Percentiles rank a stretch among this genome's conserved stretches.
phyloP scores from a whole-genome alignment of 2,329 filamentous ascomycete genomes.

The Arthroderma sp. region DNA sequence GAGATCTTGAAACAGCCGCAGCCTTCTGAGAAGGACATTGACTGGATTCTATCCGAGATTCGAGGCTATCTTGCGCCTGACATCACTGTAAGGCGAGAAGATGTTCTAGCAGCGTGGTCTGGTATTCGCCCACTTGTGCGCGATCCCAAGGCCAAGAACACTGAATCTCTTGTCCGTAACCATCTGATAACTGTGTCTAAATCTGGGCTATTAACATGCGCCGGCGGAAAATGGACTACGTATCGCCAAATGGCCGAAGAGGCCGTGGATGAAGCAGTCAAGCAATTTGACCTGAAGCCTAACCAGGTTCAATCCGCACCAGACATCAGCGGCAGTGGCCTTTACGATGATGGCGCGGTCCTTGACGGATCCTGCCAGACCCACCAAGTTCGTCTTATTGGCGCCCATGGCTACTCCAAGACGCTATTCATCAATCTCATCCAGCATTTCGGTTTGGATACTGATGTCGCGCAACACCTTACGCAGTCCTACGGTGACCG shows the following conservation, averaged over 20 bases:
- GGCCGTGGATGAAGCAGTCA: conserved; percentile 67
- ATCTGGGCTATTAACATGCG: conserved; percentile 70
- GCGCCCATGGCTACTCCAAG: conserved; percentile 77
- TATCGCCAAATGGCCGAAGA: conserved; percentile 91
- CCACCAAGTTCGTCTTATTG: conserved; percentile 66
- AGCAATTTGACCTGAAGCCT: conserved; percentile 50
- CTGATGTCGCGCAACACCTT: conserved; percentile 80
- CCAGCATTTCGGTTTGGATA: conserved; percentile 84
- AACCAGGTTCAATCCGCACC: conserved; percentile 47
- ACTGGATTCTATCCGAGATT: conserved; percentile 78
- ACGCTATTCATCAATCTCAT: conserved; percentile 91
- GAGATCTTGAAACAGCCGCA: conserved; percentile 59
- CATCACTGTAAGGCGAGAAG: conserved; percentile 70
- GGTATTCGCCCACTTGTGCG: conserved; percentile 77
- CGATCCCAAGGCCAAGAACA: conserved; percentile 73
- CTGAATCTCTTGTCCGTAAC: conserved; percentile 75
- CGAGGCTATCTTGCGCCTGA: conserved; percentile 69
- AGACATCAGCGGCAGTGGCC: conserved; percentile 55
- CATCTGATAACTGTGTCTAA: conserved; percentile 69
- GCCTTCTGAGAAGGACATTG: conserved; percentile 70
- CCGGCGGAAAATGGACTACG: conserved; percentile 85
- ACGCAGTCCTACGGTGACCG: conserved; percentile 81
- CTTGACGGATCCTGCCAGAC: conserved; percentile 70
- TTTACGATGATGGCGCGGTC: conserved; percentile 56
- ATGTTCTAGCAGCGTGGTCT: conserved; percentile 83